A percentile compares a stretch with the other conserved stretches of the same genome.
Evolutionary conservation across 305 asterid species (phyloP).

Genomic region (Fraxinus ornus): DNA sequence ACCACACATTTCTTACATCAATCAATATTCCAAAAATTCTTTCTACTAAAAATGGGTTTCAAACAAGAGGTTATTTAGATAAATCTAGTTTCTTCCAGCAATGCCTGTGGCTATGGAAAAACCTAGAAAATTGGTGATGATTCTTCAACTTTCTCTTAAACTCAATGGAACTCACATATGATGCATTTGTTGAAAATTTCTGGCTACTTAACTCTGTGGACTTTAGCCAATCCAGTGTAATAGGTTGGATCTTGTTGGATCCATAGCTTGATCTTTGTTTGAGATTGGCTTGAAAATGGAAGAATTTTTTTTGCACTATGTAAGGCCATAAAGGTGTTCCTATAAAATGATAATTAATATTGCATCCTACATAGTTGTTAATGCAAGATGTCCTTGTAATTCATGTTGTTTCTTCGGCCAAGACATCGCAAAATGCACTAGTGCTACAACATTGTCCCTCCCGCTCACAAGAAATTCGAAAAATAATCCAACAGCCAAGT

Average conservation of each 20-base stretch:
- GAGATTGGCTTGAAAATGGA: conserved; percentile 47
- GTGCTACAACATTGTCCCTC: conserved; percentile 87
- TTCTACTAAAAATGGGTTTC: too few species aligned
- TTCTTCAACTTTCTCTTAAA: too few species aligned
- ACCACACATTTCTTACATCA: too few species aligned
- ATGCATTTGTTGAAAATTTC: conserved; percentile 48
- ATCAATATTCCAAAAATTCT: too few species aligned
- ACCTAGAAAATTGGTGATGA: too few species aligned
- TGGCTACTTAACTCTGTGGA: conserved; percentile 30
- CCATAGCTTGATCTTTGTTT: conserved; percentile 24
- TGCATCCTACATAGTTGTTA: conserved; percentile 27
- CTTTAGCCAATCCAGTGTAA: conserved; percentile 45
- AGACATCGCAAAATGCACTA: conserved; percentile 87
- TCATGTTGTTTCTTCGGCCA: conserved; percentile 84
- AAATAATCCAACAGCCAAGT: not conserved
- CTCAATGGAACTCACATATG: conserved; percentile 27
- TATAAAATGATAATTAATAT: conserved; percentile 45
- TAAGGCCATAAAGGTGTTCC: conserved; percentile 31
- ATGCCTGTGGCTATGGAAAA: too few species aligned
- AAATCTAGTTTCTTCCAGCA: too few species aligned
- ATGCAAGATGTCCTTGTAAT: conserved; percentile 61
- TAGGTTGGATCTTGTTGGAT: conserved; percentile 24
- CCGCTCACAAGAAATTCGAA: conserved; percentile 22
- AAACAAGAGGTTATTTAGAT: too few species aligned
- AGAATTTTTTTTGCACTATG: conserved; percentile 46